Conservation (phyloP, 2,329 filamentous ascomycete genomes). For the Cladosporium sp. region DNA sequence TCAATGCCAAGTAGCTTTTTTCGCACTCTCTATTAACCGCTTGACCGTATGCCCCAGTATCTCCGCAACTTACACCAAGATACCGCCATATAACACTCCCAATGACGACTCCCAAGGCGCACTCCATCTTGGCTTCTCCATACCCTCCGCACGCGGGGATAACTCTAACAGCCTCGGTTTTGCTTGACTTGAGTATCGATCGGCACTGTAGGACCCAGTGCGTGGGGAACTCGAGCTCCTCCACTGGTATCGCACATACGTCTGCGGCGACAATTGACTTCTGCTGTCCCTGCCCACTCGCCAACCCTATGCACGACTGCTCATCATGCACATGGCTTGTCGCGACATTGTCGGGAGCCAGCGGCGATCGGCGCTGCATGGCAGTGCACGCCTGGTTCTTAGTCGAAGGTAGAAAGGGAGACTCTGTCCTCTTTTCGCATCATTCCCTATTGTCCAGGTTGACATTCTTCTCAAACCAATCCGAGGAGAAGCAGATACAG, state of each 20-base stretch:
- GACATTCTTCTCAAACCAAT: background rate
- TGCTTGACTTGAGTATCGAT: constrained; percentile 1
- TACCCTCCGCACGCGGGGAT: constrained; percentile 10
- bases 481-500: background rate
- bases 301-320: background rate
- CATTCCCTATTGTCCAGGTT: background rate
- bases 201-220: background rate
- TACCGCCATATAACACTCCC: background rate
- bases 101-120: background rate
- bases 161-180: constrained; percentile 5
- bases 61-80: background rate
- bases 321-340: constrained; percentile 1
- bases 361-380: constrained; percentile 1
- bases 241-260: background rate
- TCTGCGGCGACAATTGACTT: background rate
- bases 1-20: background rate
- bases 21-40: constrained; percentile 5
- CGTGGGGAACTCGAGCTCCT: background rate
- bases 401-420: background rate
- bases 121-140: constrained; percentile 10
- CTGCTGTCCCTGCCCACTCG: background rate
- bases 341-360: background rate
- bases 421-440: background rate
- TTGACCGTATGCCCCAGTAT: background rate
- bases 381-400: background rate